phyloP scores from a whole-genome alignment of 495 filamentous ascomycete species.

The Pyrenula aspistea region DNA sequence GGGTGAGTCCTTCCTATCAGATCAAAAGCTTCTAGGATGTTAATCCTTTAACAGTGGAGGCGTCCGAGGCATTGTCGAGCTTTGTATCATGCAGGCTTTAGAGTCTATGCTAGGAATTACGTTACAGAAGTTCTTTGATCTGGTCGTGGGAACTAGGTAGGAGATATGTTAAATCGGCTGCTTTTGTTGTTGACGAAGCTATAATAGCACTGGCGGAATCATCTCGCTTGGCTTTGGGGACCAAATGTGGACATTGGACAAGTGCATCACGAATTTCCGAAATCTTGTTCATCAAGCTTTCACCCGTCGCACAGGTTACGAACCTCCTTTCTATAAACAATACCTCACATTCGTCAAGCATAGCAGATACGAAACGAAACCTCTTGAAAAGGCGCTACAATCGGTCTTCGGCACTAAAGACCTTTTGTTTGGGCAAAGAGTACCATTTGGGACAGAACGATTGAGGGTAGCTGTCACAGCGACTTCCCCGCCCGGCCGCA shows the following conservation, averaged over 20 bases:
- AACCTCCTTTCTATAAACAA: slow-evolving; percentile 19
- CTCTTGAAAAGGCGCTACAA: slow-evolving; percentile 21
- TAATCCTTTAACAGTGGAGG: slow-evolving; percentile 21
- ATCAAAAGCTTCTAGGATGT: not conserved
- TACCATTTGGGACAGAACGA: slow-evolving; percentile 10
- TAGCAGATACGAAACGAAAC: slow-evolving; percentile 28
- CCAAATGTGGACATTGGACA: slow-evolving; percentile 28
- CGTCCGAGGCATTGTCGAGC: slow-evolving; percentile 29
- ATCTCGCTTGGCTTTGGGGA: slow-evolving; percentile 42
- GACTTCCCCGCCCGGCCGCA: slow-evolving; percentile 21
- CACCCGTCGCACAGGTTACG: slow-evolving; percentile 20
- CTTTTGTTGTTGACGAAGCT: not conserved
- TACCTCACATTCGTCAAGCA: slow-evolving; percentile 21
- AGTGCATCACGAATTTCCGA: slow-evolving; percentile 29
- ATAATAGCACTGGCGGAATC: slow-evolving; percentile 40
- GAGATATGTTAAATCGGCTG: slow-evolving; percentile 1
- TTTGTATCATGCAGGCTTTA: slow-evolving; percentile 23
- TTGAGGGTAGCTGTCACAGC: slow-evolving; percentile 39
- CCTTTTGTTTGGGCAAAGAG: slow-evolving; percentile 26
- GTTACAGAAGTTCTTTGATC: slow-evolving; percentile 29
- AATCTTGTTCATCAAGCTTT: slow-evolving; percentile 30
- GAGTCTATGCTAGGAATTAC: slow-evolving; percentile 12
- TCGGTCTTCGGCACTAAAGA: slow-evolving; percentile 16
- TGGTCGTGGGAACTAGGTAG: slow-evolving; percentile 33
- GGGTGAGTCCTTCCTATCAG: slow-evolving; percentile 17